Evolutionary conservation across 2,329 filamentous ascomycete species (phyloP).

Genomic region (Colletotrichum paranaense): DNA sequence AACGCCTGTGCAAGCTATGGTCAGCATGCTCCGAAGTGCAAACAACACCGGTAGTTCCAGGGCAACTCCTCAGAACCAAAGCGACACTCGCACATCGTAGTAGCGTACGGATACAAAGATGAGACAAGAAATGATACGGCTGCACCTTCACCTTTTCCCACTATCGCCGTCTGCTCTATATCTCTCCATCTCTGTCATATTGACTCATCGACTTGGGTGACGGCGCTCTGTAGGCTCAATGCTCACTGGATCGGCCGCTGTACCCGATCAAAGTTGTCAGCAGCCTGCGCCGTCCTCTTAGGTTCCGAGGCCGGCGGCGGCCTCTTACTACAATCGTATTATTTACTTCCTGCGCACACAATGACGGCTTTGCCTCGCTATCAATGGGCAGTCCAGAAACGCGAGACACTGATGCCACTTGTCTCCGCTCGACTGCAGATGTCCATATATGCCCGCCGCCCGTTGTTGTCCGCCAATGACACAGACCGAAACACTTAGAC

Average conservation of each 20-base stretch:
- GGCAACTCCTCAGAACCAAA: background rate
- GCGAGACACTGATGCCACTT: slow-evolving; percentile 31
- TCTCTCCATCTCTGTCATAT: background rate
- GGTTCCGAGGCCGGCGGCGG: background rate
- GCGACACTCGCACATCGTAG: background rate
- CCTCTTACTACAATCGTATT: slow-evolving; percentile 25
- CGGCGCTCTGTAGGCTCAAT: background rate
- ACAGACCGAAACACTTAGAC: slow-evolving; percentile 10
- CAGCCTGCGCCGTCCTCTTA: slow-evolving; percentile 2
- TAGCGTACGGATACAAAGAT: background rate
- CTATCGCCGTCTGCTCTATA: background rate
- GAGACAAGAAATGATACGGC: background rate
- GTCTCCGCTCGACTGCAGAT: slow-evolving; percentile 33
- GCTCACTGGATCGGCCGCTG: background rate
- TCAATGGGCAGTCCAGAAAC: slow-evolving; percentile 23
- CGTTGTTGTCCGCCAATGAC: slow-evolving; percentile 30
- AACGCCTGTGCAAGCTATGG: background rate
- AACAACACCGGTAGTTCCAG: background rate
- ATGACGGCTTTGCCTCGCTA: slow-evolving; percentile 26
- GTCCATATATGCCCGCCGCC: slow-evolving; percentile 27
- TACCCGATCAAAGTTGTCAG: slow-evolving; percentile 14
- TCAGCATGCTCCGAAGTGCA: background rate
- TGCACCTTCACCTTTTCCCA: background rate
- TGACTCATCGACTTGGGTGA: background rate
- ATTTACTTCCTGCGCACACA: slow-evolving; percentile 2